Percentiles rank a stretch among this genome's conserved stretches.
Conservation (phyloP, 768 basidiomycete genomes). For the Mycena sanguinolenta region DNA sequence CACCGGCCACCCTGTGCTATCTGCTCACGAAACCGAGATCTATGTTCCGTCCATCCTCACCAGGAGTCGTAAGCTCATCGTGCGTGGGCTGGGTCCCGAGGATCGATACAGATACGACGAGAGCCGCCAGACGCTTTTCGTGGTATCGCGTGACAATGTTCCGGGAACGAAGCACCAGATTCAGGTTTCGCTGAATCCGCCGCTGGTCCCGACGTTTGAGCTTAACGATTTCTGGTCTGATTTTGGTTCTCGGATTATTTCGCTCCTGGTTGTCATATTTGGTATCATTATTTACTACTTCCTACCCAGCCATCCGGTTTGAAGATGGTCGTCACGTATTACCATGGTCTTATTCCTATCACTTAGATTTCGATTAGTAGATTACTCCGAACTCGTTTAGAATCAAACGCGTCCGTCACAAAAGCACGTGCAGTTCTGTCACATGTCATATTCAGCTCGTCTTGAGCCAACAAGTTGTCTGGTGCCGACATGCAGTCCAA, state of each 20-base stretch:
- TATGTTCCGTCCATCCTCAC: slow-evolving; percentile 79
- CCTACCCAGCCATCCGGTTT: slow-evolving; percentile 24
- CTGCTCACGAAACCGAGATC: slow-evolving; percentile 83
- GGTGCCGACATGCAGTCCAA: neutral
- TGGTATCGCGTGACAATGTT: slow-evolving; percentile 60
- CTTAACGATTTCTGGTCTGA: slow-evolving; percentile 81
- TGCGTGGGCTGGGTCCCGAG: slow-evolving; percentile 65
- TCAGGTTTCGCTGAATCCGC: slow-evolving; percentile 68
- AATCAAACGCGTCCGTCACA: too few species aligned
- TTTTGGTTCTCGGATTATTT: slow-evolving; percentile 40
- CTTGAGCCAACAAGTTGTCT: too few species aligned
- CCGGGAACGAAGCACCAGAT: slow-evolving; percentile 65
- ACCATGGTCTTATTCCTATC: too few species aligned
- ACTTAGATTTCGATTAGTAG: too few species aligned
- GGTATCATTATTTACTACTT: slow-evolving; percentile 37
- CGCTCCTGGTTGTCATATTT: slow-evolving; percentile 40
- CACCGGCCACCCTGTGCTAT: slow-evolving; percentile 53
- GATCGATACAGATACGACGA: slow-evolving; percentile 74
- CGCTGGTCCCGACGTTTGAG: slow-evolving; percentile 61
- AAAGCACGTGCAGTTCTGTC: too few species aligned
- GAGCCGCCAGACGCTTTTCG: slow-evolving; percentile 79
- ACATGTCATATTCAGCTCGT: too few species aligned
- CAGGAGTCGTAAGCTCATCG: slow-evolving; percentile 66
- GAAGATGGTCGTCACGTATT: neutral
- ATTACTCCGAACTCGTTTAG: too few species aligned